Base-by-base conservation (phyloP, 208 protist genomes). In the Naegleria fowleri region DNA sequence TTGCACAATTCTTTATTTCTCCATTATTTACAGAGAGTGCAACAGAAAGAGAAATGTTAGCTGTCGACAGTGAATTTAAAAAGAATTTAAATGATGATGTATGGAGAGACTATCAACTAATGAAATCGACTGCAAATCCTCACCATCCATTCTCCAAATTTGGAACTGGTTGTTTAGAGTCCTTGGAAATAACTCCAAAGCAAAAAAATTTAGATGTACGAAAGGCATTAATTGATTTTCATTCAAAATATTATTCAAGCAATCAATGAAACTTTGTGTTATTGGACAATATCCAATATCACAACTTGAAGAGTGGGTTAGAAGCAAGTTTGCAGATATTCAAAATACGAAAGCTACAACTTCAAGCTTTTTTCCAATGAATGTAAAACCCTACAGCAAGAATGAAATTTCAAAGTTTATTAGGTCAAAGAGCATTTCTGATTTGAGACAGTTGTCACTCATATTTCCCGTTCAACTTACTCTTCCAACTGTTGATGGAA, bases 51-150 rank as follows among this genome's bases (percentile, higher is more conserved):
- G 97, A 98, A 93, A 92, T 98, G 38, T 92, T 96, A 89, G 97
- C 97, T 6, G 97, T 98, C 41, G 95, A 98, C 91, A 97, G 94
- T 92, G 97, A 98, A 91, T 95, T 98, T 92, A 92, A 96, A 88
- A 97, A 97, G 91, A 98, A 98, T 92, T 95, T 96, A 91, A 94
- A 93, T 83, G 92, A 93, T 52, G 97, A 98, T 89, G 93, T 93
- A 91, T 97, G 96, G 95, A 93, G 96, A 58, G 43, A 95, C 11
- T 92, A 96, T 51, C 96, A 97, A 92, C 38, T 98, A 11, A 48
- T 94, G 33, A 95, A 95, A 39, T 88, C 84, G 33, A 92, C 95
- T 22, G 94, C 93, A 75, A 92, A 95, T 92, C 91, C 93, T 0
- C 59, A 90, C 29, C 97, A 98, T 93, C 95, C 96, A 25, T 93